Conservation (phyloP, 2,329 filamentous ascomycete species). For the Calonectria pauciramosa region DNA sequence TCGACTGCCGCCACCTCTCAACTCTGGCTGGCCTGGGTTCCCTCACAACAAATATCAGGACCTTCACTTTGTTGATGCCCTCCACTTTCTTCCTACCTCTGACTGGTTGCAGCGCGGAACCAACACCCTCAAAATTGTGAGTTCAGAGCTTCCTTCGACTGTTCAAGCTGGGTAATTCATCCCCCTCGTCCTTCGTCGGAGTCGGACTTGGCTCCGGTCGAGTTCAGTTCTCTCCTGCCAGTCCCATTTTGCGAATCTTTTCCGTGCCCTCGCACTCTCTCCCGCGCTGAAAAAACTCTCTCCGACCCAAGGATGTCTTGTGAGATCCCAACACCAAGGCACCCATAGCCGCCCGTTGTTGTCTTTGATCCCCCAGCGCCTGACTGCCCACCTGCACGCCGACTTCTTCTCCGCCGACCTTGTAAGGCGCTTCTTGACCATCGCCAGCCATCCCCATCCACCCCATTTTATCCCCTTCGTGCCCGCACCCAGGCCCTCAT, state of each 20-base stretch:
- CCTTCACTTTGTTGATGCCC: conserved; percentile 39
- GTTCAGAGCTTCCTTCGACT: conserved; percentile 36
- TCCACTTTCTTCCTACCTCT: conserved; percentile 41
- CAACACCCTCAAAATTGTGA: conserved; percentile 38
- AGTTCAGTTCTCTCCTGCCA: conserved; percentile 47
- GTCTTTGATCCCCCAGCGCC: conserved; percentile 29
- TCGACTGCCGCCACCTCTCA: conserved; percentile 29
- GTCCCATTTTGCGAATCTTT: conserved; percentile 48
- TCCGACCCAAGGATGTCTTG: conserved; percentile 38
- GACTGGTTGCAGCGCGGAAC: conserved; percentile 30
- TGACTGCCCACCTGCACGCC: conserved; percentile 25
- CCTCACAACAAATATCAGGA: conserved; percentile 37
- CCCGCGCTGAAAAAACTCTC: conserved; percentile 43
- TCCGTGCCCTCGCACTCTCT: conserved; percentile 43
- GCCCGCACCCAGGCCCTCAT: conserved; percentile 30
- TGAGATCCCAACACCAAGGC: conserved; percentile 36
- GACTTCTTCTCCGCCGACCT: conserved; percentile 25
- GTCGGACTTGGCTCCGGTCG: conserved; percentile 48
- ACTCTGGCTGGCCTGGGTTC: conserved; percentile 33
- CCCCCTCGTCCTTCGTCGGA: conserved; percentile 46
- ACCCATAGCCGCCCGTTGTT: conserved; percentile 37
- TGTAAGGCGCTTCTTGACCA: conserved; percentile 34
- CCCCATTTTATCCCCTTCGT: conserved; percentile 22
- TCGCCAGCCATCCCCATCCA: conserved; percentile 37
- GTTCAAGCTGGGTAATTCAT: conserved; percentile 41